A percentile compares a stretch with the other conserved stretches of the same genome.
Conservation (phyloP, 352 stramenopile genomes). For the Globisporangium solare region DNA sequence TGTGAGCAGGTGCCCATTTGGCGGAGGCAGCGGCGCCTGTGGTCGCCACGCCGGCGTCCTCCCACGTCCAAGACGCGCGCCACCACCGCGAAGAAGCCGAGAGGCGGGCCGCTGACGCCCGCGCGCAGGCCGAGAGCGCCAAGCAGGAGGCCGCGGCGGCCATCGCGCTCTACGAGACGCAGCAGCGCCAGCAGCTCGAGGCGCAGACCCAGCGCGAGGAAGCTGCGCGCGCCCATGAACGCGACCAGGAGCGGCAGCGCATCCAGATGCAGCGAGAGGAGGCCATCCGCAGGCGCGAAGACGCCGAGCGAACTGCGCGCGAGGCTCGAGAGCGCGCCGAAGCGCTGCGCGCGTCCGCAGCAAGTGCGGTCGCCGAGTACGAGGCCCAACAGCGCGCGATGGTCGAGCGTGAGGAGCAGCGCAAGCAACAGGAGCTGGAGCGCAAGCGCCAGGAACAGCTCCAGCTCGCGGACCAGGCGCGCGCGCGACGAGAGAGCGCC, state of each 20-base stretch:
- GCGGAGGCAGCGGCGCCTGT: neutral
- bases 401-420: conserved; percentile 53
- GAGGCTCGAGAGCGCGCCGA: conserved; percentile 67
- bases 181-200: conserved; percentile 41
- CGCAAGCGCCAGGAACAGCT: conserved; percentile 57
- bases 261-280: conserved; percentile 54
- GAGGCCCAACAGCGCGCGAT: conserved; percentile 57
- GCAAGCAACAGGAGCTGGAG: conserved; percentile 58
- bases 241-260: conserved; percentile 33
- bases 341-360: conserved; percentile 48
- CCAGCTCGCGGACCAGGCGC: conserved; percentile 43
- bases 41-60: conserved; percentile 4
- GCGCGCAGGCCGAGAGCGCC: conserved; percentile 31
- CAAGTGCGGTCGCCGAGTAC: conserved; percentile 57
- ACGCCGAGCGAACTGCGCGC: conserved; percentile 51
- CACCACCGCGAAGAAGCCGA: conserved; percentile 48
- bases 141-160: conserved; percentile 39
- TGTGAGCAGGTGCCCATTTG: no score
- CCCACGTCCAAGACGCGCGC: conserved; percentile 23
- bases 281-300: conserved; percentile 36
- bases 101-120: conserved; percentile 31
- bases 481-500: conserved; percentile 45
- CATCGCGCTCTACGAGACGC: conserved; percentile 38
- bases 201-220: conserved; percentile 29
- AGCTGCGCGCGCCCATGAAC: conserved; percentile 14